phyloP scores from a whole-genome alignment of 164 flowering plant genomes.

The Vitis rupestris region DNA sequence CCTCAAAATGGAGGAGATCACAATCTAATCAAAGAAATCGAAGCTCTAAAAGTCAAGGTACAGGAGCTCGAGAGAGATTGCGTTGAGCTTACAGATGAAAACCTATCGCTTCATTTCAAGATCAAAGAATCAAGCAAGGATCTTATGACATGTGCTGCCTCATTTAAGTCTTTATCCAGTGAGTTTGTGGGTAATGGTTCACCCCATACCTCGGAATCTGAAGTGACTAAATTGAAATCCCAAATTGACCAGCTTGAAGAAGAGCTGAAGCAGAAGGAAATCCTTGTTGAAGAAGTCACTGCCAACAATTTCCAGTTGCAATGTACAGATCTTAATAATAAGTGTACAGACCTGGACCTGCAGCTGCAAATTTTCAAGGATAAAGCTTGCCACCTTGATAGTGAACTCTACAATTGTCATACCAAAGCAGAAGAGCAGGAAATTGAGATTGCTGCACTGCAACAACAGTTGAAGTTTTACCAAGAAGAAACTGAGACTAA shows the following conservation, averaged over 20 bases:
- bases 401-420: slow-evolving; percentile 25
- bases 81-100: slow-evolving; percentile 62
- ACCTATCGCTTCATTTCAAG: slow-evolving; percentile 49
- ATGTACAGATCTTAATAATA: slow-evolving; percentile 27
- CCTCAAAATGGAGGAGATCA: slow-evolving; percentile 8
- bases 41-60: slow-evolving; percentile 40
- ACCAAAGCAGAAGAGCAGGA: slow-evolving; percentile 24
- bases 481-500: slow-evolving; percentile 19
- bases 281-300: slow-evolving; percentile 8
- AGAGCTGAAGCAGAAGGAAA: slow-evolving; percentile 23
- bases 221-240: slow-evolving; percentile 23
- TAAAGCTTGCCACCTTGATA: slow-evolving; percentile 34
- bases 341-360: slow-evolving; percentile 37
- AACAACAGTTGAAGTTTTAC: slow-evolving; percentile 25
- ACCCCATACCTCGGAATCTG: slow-evolving; percentile 19
- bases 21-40: slow-evolving; percentile 32
- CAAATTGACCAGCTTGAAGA: slow-evolving; percentile 28
- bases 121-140: slow-evolving; percentile 41
- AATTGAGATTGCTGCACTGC: slow-evolving; percentile 25
- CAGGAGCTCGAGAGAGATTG: slow-evolving; percentile 68
- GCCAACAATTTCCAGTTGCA: slow-evolving; percentile 15
- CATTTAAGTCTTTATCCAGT: slow-evolving; percentile 15
- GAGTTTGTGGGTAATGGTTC: slow-evolving; percentile 2
- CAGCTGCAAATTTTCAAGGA: slow-evolving; percentile 39
- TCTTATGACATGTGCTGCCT: slow-evolving; percentile 4